These are phyloP conservation scores for Wickerhamomyces xylosicus DNA, from an alignment of 805 yeast genomes.

Conservation along the genomic window DNA sequence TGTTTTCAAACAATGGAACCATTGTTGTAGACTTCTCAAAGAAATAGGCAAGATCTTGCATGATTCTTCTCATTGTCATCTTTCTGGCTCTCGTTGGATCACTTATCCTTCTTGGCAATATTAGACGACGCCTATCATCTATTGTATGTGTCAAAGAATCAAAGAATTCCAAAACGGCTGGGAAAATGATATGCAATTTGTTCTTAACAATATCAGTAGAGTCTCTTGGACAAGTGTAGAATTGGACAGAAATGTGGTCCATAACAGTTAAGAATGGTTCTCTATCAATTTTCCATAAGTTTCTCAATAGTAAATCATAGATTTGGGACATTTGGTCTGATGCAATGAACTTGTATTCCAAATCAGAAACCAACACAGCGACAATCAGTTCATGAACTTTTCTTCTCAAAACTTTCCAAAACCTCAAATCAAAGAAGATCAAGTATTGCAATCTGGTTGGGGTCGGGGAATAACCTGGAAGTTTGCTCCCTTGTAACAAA, in stretches of 20 bases:
- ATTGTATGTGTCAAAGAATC: slow-evolving; percentile 24
- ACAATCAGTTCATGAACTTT: slow-evolving; percentile 37
- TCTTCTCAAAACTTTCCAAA: slow-evolving; percentile 40
- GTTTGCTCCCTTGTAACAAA: slow-evolving; percentile 7
- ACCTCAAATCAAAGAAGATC: slow-evolving; percentile 48
- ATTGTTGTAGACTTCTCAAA: slow-evolving; percentile 21
- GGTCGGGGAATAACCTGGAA: slow-evolving; percentile 6
- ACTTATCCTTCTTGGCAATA: slow-evolving; percentile 1
- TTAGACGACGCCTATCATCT: slow-evolving; percentile 21
- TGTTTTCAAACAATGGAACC: slow-evolving; percentile 21
- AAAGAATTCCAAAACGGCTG: slow-evolving; percentile 35
- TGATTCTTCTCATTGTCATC: slow-evolving; percentile 6
- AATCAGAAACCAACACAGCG: slow-evolving; percentile 45
- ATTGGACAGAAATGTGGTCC: slow-evolving; percentile 67
- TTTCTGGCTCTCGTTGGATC: slow-evolving; percentile 9
- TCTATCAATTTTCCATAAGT: slow-evolving; percentile 56
- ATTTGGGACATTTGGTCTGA: slow-evolving; percentile 44
- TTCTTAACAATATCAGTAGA: slow-evolving; percentile 37
- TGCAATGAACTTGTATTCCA: slow-evolving; percentile 34
- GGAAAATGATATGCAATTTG: slow-evolving; percentile 28
- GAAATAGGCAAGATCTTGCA: slow-evolving; percentile 11
- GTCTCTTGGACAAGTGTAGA: slow-evolving; percentile 83
- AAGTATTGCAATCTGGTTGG: slow-evolving; percentile 48
- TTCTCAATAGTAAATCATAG: slow-evolving; percentile 38
- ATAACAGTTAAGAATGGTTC: slow-evolving; percentile 81